Evolutionary conservation across 257 asterid genomes (phyloP).

Genomic region (Coffea eugenioides): DNA sequence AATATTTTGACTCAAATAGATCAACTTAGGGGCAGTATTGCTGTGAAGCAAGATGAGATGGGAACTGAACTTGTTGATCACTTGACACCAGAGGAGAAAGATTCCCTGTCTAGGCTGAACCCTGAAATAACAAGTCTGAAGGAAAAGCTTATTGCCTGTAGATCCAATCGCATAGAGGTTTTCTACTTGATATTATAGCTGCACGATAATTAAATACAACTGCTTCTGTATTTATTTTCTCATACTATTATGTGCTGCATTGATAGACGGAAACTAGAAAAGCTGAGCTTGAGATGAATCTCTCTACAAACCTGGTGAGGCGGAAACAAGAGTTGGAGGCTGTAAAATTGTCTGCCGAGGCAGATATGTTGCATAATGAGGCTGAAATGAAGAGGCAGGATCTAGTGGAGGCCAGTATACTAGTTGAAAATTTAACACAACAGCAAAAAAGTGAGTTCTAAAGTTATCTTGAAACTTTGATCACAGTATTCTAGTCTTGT

Average conservation of each 20-base stretch:
- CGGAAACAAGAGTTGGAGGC: constrained; percentile 95
- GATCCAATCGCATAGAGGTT: constrained; percentile 91
- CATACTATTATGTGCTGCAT: constrained; percentile 21
- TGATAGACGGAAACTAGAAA: constrained; percentile 85
- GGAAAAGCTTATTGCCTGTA: constrained; percentile 66
- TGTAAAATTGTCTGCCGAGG: constrained; percentile 62
- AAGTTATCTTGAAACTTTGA: constrained; percentile 14
- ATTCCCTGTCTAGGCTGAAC: constrained; percentile 72
- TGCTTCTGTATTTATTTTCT: constrained; percentile 9
- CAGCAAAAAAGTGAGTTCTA: constrained; percentile 68
- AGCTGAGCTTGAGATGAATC: constrained; percentile 96
- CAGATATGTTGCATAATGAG: constrained; percentile 63
- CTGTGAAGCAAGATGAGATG: constrained; percentile 85
- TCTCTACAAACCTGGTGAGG: constrained; percentile 90
- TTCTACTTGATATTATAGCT: constrained; percentile 23
- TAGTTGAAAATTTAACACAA: constrained; percentile 56
- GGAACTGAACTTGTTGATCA: constrained; percentile 97
- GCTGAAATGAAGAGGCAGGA: constrained; percentile 86
- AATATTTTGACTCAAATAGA: constrained; percentile 80
- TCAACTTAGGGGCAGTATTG: constrained; percentile 76
- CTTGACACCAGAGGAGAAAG: constrained; percentile 88
- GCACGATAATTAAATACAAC: neutral
- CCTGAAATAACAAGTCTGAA: constrained; percentile 87
- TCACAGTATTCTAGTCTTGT: constrained; percentile 14
- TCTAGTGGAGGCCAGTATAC: constrained; percentile 52